Evolutionary conservation across 2,329 filamentous ascomycete species (phyloP).

Genomic region (Byssochlamys sp.): DNA sequence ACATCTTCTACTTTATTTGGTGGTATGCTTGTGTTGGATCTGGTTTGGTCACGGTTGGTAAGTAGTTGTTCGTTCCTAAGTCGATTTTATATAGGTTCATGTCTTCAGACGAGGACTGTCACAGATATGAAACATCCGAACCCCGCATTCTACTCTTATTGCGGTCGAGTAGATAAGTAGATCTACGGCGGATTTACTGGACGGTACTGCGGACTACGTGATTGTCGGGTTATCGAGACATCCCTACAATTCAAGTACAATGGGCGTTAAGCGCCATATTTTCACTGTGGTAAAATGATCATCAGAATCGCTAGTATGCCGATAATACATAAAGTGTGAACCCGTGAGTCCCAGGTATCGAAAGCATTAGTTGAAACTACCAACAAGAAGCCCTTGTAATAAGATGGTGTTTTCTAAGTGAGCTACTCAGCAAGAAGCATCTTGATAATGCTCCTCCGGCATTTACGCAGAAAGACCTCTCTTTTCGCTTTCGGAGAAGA

Average conservation of each 20-base stretch:
- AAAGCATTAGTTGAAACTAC: background rate
- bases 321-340: background rate
- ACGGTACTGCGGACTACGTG: background rate
- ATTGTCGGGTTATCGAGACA: background rate
- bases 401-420: background rate
- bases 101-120: background rate
- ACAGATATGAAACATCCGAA: background rate
- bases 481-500: conserved; percentile 92
- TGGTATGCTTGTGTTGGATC: background rate
- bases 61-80: background rate
- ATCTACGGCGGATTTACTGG: background rate
- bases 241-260: background rate
- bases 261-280: background rate
- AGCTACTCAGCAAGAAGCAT: background rate
- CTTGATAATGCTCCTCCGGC: conserved; percentile 4
- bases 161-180: background rate
- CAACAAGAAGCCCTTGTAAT: background rate
- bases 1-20: background rate
- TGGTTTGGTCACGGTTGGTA: background rate
- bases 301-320: background rate
- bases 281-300: background rate
- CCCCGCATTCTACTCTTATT: background rate
- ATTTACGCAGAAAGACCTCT: conserved; percentile 62
- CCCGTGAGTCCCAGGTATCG: background rate
- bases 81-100: background rate